These are phyloP conservation scores for Mycena leptocephala DNA, from an alignment of 768 basidiomycete species.

Conservation along the genomic window DNA sequence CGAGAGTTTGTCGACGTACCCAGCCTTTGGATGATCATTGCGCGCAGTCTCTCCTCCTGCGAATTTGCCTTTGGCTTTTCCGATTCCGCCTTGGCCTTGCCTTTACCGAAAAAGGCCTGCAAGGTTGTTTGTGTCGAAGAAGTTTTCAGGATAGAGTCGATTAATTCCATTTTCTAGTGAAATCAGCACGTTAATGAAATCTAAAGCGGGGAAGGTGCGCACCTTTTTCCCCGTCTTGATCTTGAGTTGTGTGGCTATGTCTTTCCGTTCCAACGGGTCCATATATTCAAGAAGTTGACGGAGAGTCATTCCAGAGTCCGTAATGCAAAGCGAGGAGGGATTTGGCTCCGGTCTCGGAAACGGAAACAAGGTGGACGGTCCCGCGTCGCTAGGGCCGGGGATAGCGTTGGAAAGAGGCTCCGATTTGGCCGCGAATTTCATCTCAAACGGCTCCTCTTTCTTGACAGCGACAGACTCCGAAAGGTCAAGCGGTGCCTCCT, in stretches of 20 bases:
- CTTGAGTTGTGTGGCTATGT: conserved; percentile 7
- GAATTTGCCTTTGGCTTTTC: not conserved
- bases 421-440: not conserved
- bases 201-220: not conserved
- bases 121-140: not conserved
- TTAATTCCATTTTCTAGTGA: conserved; percentile 4
- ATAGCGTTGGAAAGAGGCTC: not conserved
- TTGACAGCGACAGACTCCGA: not conserved
- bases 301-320: conserved; percentile 4
- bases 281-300: conserved; percentile 24
- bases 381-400: conserved; percentile 3
- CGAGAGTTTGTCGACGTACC: not conserved
- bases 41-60: conserved; percentile 16
- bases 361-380: conserved; percentile 9
- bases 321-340: conserved; percentile 16
- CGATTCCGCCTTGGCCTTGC: conserved; percentile 1
- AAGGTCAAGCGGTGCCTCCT: not conserved
- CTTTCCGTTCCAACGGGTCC: not conserved
- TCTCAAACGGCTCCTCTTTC: not conserved
- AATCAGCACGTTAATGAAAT: not conserved
- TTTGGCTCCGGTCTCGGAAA: not conserved
- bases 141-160: conserved; percentile 3
- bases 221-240: conserved; percentile 21
- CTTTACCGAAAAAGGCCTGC: not conserved
- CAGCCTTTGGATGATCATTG: conserved; percentile 20